phyloP scores from a whole-genome alignment of 2,329 filamentous ascomycete species.

The Sarocladium brachiariae region DNA sequence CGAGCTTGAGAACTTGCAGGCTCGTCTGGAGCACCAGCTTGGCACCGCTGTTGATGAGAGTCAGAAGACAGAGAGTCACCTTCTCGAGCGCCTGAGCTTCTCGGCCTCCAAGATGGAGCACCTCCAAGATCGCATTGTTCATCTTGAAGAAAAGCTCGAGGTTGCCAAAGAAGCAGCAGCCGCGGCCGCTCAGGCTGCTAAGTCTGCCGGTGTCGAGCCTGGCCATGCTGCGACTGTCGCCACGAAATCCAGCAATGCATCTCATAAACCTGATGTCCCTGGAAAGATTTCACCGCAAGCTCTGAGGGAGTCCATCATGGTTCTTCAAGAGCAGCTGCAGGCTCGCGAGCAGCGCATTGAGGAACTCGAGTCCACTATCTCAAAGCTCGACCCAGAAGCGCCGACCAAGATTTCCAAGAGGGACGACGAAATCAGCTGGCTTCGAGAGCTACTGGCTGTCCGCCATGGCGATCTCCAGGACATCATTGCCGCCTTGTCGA shows the following conservation, averaged over 20 bases:
- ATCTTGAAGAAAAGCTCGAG: conserved; percentile 85
- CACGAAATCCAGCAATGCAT: conserved; percentile 18
- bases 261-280: conserved; percentile 46
- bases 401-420: conserved; percentile 79
- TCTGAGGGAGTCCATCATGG: conserved; percentile 89
- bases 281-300: conserved; percentile 93
- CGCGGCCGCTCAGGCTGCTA: conserved; percentile 72
- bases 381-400: conserved; percentile 67
- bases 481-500: conserved; percentile 72
- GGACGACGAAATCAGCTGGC: conserved; percentile 90
- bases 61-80: conserved; percentile 69
- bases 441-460: conserved; percentile 86
- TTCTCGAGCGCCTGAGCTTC: conserved; percentile 73
- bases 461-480: conserved; percentile 88
- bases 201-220: conserved; percentile 42
- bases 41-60: conserved; percentile 73
- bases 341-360: conserved; percentile 89
- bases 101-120: conserved; percentile 80
- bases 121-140: conserved; percentile 74
- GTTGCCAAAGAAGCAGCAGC: conserved; percentile 82
- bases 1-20: conserved; percentile 66
- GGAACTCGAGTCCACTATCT: conserved; percentile 66
- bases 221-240: conserved; percentile 15
- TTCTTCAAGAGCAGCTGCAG: conserved; percentile 93
- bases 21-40: conserved; percentile 67